These are phyloP conservation scores for Aureobasidium sp. DNA, from an alignment of 2,329 filamentous ascomycete genomes.

Conservation along the genomic window DNA sequence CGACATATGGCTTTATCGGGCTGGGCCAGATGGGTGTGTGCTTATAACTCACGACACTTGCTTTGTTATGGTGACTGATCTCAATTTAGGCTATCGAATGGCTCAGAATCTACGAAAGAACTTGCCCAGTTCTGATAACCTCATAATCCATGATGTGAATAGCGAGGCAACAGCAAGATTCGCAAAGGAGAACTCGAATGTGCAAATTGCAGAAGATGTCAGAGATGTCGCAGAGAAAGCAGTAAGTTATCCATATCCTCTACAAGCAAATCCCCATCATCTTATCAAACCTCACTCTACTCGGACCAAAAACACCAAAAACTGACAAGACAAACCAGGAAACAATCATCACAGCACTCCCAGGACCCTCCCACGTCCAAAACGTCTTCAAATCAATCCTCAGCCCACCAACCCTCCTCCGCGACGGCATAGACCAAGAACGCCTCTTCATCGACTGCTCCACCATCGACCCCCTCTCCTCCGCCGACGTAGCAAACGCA, in stretches of 20 bases:
- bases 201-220: conserved; percentile 49
- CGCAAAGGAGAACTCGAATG: conserved; percentile 43
- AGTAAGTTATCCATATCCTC: conserved; percentile 39
- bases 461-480: conserved; percentile 87
- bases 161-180: conserved; percentile 48
- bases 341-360: conserved; percentile 79
- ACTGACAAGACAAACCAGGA: conserved; percentile 45
- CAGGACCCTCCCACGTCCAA: conserved; percentile 81
- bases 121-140: conserved; percentile 51
- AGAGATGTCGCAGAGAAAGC: conserved; percentile 58
- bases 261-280: no score
- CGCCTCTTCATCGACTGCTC: conserved; percentile 93
- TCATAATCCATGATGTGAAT: conserved; percentile 61
- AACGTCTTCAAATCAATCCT: conserved; percentile 73
- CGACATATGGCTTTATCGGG: conserved; percentile 44
- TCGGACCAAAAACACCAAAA: no score
- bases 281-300: no score
- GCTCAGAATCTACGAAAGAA: conserved; percentile 62
- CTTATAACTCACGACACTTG: background rate
- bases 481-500: conserved; percentile 63
- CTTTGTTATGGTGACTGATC: background rate
- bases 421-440: conserved; percentile 41
- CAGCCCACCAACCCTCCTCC: conserved; percentile 45
- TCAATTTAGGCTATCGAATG: conserved; percentile 57
- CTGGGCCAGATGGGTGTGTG: conserved; percentile 42